These are phyloP conservation scores for Colletotrichum musae DNA, from an alignment of 2,329 filamentous ascomycete genomes.

Conservation along the genomic window DNA sequence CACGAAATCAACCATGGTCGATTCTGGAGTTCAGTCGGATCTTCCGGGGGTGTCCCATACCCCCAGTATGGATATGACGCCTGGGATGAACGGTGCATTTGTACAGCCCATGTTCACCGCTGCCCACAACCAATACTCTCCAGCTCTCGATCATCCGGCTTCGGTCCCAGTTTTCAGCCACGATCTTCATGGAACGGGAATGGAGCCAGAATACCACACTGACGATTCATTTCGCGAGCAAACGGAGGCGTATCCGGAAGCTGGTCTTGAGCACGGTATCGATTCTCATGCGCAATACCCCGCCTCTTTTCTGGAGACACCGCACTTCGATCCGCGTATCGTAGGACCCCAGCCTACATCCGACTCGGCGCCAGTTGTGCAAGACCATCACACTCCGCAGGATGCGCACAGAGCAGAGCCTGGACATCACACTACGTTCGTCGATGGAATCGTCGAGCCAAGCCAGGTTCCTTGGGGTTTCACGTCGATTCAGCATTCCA, in stretches of 20 bases:
- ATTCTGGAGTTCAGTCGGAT: constrained; percentile 36
- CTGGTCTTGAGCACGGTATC: constrained; percentile 23
- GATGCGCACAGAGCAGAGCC: not conserved
- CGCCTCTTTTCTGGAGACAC: constrained; percentile 24
- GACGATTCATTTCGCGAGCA: constrained; percentile 22
- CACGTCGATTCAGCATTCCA: constrained; percentile 19
- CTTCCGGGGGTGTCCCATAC: not conserved
- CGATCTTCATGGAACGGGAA: not conserved
- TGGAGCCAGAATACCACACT: constrained; percentile 22
- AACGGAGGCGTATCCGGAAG: constrained; percentile 28
- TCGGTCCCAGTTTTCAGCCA: constrained; percentile 26
- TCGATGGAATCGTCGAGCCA: constrained; percentile 37
- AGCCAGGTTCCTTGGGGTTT: constrained; percentile 37
- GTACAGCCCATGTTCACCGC: constrained; percentile 32
- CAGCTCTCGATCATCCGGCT: constrained; percentile 30
- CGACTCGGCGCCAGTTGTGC: constrained; percentile 15
- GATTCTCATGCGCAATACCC: constrained; percentile 24
- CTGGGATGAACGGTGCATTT: constrained; percentile 10
- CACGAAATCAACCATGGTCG: constrained; percentile 36
- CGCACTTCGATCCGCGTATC: constrained; percentile 18
- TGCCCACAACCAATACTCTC: constrained; percentile 23
- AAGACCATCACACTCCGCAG: constrained; percentile 20
- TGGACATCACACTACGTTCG: constrained; percentile 17
- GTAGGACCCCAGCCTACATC: constrained; percentile 6
- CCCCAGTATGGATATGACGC: not conserved